These are phyloP conservation scores for Populus tremula DNA, from an alignment of 345 rosid species.

Conservation along the genomic window DNA sequence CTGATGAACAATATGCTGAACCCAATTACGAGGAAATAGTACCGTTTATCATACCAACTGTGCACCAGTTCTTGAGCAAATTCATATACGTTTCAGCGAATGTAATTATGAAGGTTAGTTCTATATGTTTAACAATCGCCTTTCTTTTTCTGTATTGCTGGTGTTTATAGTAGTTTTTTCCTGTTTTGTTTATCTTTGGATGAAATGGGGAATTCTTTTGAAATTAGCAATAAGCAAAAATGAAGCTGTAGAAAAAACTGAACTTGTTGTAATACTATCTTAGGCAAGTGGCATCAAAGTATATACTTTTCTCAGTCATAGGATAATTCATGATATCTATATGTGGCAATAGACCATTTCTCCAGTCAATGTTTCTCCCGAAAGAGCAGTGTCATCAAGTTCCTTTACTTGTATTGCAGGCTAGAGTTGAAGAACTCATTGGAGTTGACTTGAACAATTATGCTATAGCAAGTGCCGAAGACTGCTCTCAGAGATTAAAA, in stretches of 20 bases:
- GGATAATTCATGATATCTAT: not conserved
- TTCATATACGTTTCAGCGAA: constrained; percentile 34
- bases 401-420: constrained; percentile 22
- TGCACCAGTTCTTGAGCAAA: constrained; percentile 25
- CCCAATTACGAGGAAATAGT: constrained; percentile 26
- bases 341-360: not conserved
- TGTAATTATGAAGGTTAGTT: constrained; percentile 41
- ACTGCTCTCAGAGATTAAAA: constrained; percentile 34
- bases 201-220: not conserved
- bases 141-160: not conserved
- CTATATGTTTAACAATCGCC: not conserved
- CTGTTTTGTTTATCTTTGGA: not conserved
- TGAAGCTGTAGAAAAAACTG: not conserved
- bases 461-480: constrained; percentile 39
- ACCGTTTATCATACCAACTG: constrained; percentile 35
- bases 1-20: constrained; percentile 10
- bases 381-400: not conserved
- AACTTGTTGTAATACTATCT: not conserved
- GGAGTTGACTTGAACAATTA: constrained; percentile 27
- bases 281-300: not conserved
- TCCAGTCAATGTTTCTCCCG: not conserved
- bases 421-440: constrained; percentile 37
- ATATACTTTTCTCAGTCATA: not conserved
- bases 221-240: not conserved
- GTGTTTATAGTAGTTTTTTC: not conserved